Evolutionary conservation across 2,329 filamentous ascomycete genomes (phyloP), one percentile per base, ranked within the genome.

Genomic region (Aspergillus jensenii): DNA sequence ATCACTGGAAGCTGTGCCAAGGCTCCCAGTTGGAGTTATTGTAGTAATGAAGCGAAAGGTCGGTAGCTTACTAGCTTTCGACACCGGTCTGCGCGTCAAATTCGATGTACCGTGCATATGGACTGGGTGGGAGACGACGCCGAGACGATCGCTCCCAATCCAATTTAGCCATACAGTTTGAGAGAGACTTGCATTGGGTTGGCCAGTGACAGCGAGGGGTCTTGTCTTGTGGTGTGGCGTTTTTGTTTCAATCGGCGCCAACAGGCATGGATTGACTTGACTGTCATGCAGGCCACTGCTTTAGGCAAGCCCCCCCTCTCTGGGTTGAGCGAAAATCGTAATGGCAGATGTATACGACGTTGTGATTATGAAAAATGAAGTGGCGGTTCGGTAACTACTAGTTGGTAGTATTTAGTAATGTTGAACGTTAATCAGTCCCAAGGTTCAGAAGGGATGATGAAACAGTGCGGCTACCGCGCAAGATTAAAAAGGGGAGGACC

Each of bases 391-490:
- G 12, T 31, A 21, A 21, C 21, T 21, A 21, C 21, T 21, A 15
- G 43, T 45, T n/a, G 17, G 12, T 25, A 25, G 14, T 25, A 27
- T 4, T 31, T 31, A 31, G 27, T 8, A 19, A 39, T 47, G 43
- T 31, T 41, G 37, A 49, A 53, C 25, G 43, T 51, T 56, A 46
- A 56, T 47, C 43, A 14, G 45, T 48, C 48, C 31, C 41, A 47
- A 31, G 41, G 43, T 50, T 55, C 17, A 43, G 27, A 55, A 45
- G 52, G 35, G 45, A 40, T 48, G 52, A 31, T 55, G 48, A 31
- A 57, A 15, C 12, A n/a, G 11, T 14, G 56, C 56, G 56, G 56
- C 56, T 59, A 59, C 45, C 50, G 56, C 56, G 56, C 51, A 52
- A 59, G 14, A 31, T 27, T 17, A 40, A 53, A 53, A 46, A 21